These are phyloP conservation scores for Plectosphaerella sp. DNA, from an alignment of 2,329 filamentous ascomycete genomes.

Conservation along the genomic window DNA sequence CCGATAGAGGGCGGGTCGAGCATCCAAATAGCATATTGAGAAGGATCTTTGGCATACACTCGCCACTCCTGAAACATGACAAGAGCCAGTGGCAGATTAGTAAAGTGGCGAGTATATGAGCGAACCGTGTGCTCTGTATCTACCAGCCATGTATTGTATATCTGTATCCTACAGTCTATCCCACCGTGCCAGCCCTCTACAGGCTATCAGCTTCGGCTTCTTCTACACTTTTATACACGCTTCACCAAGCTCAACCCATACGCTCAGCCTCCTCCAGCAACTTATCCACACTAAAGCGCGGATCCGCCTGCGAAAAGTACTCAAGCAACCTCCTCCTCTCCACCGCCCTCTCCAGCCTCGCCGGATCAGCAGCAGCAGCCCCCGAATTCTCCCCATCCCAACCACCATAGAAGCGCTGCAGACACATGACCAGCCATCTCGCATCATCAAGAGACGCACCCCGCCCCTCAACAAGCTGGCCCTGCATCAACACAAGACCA, in stretches of 20 bases:
- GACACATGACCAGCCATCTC: constrained; percentile 84
- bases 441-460: constrained; percentile 78
- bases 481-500: constrained; percentile 81
- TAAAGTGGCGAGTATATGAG: too few relatives aligned
- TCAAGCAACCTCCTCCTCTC: constrained; percentile 69
- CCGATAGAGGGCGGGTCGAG: too few relatives aligned
- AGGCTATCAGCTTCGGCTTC: too few relatives aligned
- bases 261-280: constrained; percentile 87
- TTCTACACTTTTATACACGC: not conserved
- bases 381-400: constrained; percentile 39
- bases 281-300: constrained; percentile 75
- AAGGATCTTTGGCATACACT: too few relatives aligned
- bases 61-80: too few relatives aligned
- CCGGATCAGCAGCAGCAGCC: constrained; percentile 15
- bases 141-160: too few relatives aligned
- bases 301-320: constrained; percentile 77
- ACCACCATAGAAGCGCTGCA: constrained; percentile 89
- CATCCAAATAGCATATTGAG: too few relatives aligned
- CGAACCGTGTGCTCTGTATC: too few relatives aligned
- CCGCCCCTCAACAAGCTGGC: constrained; percentile 72
- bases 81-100: too few relatives aligned
- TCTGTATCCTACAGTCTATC: not conserved
- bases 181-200: too few relatives aligned
- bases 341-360: constrained; percentile 50
- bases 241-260: constrained; percentile 40